These are phyloP conservation scores for Trichoderma polysporum DNA, from an alignment of 2,329 filamentous ascomycete genomes.

Conservation along the genomic window DNA sequence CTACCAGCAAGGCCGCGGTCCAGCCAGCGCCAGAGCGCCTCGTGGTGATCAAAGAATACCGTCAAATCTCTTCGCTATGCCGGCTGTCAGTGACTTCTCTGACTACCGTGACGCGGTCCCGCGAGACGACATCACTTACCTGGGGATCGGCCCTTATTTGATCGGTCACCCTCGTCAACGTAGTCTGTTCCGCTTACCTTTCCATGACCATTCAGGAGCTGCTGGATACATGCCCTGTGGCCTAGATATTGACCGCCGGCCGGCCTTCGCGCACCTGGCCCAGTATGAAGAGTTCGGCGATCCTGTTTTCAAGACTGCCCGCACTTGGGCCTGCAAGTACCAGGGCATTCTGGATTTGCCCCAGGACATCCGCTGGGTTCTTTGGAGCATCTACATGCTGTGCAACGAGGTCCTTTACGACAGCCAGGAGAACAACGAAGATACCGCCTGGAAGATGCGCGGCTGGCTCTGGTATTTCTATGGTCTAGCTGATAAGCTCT, in stretches of 20 bases:
- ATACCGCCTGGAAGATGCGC: constrained; percentile 28
- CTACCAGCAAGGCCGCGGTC: not conserved
- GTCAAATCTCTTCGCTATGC: not conserved
- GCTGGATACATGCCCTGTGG: constrained; percentile 35
- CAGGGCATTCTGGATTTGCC: constrained; percentile 29
- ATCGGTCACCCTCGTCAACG: constrained; percentile 27
- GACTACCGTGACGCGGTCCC: constrained; percentile 24
- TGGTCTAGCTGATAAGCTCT: constrained; percentile 28
- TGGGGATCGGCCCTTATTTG: constrained; percentile 22
- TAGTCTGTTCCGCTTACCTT: constrained; percentile 29
- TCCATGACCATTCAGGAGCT: constrained; percentile 29
- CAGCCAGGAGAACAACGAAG: constrained; percentile 20
- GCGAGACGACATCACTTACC: constrained; percentile 29
- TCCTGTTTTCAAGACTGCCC: constrained; percentile 30
- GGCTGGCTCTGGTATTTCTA: constrained; percentile 35
- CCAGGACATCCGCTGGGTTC: constrained; percentile 34
- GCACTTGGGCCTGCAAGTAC: constrained; percentile 34
- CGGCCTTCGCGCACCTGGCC: constrained; percentile 26
- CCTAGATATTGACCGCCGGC: constrained; percentile 22
- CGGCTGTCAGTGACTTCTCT: not conserved
- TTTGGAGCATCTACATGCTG: constrained; percentile 35
- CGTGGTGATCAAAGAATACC: too few species aligned
- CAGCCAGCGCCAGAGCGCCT: not conserved
- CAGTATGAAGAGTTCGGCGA: constrained; percentile 28
- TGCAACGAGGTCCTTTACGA: constrained; percentile 30